Evolutionary conservation across 176 grass and related monocot species (phyloP), one percentile per base, ranked within the genome.

Genomic region (Triticum dicoccoides): DNA sequence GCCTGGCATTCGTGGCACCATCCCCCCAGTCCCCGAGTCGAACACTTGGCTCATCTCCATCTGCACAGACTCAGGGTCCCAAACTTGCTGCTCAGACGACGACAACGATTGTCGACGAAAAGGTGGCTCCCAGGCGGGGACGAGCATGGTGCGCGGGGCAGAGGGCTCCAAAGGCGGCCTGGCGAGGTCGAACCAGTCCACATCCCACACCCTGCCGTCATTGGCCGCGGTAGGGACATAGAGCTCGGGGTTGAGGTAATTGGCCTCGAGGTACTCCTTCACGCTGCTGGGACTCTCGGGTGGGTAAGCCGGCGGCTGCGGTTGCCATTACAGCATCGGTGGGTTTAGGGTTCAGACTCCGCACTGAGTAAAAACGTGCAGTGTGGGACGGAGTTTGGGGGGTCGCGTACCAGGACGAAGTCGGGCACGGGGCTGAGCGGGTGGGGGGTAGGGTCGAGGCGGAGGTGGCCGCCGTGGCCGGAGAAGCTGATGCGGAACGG

Each of bases 381-480:
- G 52, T 83, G 72, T 62, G 3, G 58, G 59, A 11, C 49, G 39
- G 41, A 74, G 39, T n/a, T 27, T 29, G 23, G 61, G 61, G 78
- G 82, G 61, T 49, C 34, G 74, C 87, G 25, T 85, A 92, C 93
- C 74, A 94, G 86, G 44, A 98, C 85, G 90, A 98, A 98, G 5
- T 95, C 90, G 29, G 91, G 90, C n/a, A 94, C 62, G 75, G 88
- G 67, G 78, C 9, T 71, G 38, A 44, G 58, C 9, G 77, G 79
- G 72, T 81, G 58, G 86, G 84, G 66, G 34, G 82, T 88, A 11
- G 91, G 90, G 25, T 94, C 89, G 86, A 98, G 91, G 45, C 91
- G 90, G 79, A 95, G 96, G 83, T 98, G 93, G 34, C 96, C 96
- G 39, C 91, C 63, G 79, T 98, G 91, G 33, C 96, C 96, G 69